These are phyloP conservation scores for Hypoxylon sp. DNA, from an alignment of 2,329 filamentous ascomycete genomes.

Conservation along the genomic window DNA sequence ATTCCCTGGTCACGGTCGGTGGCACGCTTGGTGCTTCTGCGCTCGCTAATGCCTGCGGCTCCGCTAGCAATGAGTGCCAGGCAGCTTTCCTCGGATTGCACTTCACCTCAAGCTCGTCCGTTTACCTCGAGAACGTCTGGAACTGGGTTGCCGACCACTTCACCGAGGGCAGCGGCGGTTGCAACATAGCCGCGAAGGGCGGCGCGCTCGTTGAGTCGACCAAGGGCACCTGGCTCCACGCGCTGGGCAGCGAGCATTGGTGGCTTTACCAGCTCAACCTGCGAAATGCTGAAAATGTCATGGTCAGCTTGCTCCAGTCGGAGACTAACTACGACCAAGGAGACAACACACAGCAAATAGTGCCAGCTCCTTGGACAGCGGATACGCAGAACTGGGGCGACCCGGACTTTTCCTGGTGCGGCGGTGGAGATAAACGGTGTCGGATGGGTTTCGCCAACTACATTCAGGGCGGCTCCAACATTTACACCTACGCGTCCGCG, in stretches of 20 bases:
- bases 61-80: conserved; percentile 56
- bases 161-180: conserved; percentile 59
- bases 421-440: conserved; percentile 54
- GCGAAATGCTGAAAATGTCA: conserved; percentile 61
- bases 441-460: conserved; percentile 59
- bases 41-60: conserved; percentile 48
- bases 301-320: conserved; percentile 64
- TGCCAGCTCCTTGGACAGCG: conserved; percentile 56
- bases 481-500: conserved; percentile 59
- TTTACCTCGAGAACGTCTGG: conserved; percentile 68
- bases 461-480: conserved; percentile 57
- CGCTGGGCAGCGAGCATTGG: conserved; percentile 67
- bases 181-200: conserved; percentile 63
- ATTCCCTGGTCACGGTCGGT: conserved; percentile 55
- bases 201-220: conserved; percentile 60
- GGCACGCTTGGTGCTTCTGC: conserved; percentile 52
- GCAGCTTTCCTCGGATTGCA: conserved; percentile 63
- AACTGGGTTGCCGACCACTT: conserved; percentile 66
- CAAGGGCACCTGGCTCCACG: conserved; percentile 64
- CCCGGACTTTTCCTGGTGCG: conserved; percentile 58
- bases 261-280: conserved; percentile 70
- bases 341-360: conserved; percentile 53
- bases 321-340: conserved; percentile 66
- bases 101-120: conserved; percentile 59
- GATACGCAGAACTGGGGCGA: conserved; percentile 56